Evolutionary conservation across 2,329 filamentous ascomycete species (phyloP).

Genomic region (Verticillium klebahnii): DNA sequence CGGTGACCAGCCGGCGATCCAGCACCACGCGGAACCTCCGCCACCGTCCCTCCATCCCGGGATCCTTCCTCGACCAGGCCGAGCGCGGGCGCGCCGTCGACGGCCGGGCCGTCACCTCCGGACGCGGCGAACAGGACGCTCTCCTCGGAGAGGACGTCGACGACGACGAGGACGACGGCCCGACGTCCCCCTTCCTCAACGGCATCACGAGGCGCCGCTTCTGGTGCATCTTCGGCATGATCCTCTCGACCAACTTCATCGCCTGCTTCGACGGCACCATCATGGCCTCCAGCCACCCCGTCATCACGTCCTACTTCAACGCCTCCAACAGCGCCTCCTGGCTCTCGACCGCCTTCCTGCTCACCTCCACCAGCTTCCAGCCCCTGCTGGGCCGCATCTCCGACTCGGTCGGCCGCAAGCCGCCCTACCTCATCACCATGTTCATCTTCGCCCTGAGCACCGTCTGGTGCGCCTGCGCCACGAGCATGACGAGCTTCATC

Average conservation of each 20-base stretch:
- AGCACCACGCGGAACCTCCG: not conserved
- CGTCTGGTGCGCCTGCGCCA: slow-evolving; percentile 63
- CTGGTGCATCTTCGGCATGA: slow-evolving; percentile 57
- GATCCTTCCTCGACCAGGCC: not conserved
- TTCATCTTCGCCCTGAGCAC: slow-evolving; percentile 61
- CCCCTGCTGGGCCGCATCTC: slow-evolving; percentile 70
- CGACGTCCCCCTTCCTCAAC: slow-evolving; percentile 31
- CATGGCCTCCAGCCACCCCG: slow-evolving; percentile 77
- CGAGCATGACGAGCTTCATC: slow-evolving; percentile 66
- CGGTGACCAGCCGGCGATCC: slow-evolving; percentile 1
- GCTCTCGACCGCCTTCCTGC: slow-evolving; percentile 73
- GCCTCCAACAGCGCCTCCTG: slow-evolving; percentile 76
- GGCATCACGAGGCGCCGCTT: slow-evolving; percentile 47
- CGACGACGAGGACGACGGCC: slow-evolving; percentile 6
- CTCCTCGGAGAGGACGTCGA: not conserved
- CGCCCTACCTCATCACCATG: slow-evolving; percentile 60
- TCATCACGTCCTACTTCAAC: slow-evolving; percentile 76
- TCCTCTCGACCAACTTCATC: slow-evolving; percentile 55
- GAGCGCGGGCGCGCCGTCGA: slow-evolving; percentile 1
- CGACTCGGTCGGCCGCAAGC: slow-evolving; percentile 66
- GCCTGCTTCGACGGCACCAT: slow-evolving; percentile 71
- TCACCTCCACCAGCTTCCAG: slow-evolving; percentile 73
- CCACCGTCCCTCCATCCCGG: not conserved
- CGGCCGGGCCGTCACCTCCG: not conserved
- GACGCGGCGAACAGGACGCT: not conserved